A percentile compares a stretch with the other conserved stretches of the same genome.
These are phyloP conservation scores for Gnetum montanum DNA, from an alignment of 75 land plant species.

Conservation along the genomic window DNA sequence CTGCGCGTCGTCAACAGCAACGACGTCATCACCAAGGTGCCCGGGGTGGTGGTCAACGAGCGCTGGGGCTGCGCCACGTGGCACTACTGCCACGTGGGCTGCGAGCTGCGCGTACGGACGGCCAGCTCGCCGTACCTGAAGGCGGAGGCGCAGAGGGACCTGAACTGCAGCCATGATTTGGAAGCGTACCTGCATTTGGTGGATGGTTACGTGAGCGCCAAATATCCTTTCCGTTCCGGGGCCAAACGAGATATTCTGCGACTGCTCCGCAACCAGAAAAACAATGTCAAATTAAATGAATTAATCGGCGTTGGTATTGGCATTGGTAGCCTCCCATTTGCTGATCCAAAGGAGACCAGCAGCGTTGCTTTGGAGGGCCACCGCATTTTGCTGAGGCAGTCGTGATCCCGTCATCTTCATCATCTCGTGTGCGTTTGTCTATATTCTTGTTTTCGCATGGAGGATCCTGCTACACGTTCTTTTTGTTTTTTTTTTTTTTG, in stretches of 20 bases:
- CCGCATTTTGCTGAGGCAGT: too few relatives aligned
- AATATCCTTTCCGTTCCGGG: constrained; percentile 25
- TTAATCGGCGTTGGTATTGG: constrained; percentile 27
- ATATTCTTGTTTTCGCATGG: too few relatives aligned
- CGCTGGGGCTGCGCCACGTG: constrained; percentile 15
- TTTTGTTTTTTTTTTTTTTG: too few relatives aligned
- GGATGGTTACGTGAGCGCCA: constrained; percentile 50
- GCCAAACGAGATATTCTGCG: constrained; percentile 13
- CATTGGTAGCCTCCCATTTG: too few relatives aligned
- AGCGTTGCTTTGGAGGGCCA: too few relatives aligned
- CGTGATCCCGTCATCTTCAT: too few relatives aligned
- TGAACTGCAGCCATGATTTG: constrained; percentile 64
- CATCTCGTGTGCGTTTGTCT: too few relatives aligned
- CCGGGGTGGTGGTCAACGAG: constrained; percentile 46
- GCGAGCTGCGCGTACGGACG: constrained; percentile 48
- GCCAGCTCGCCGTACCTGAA: constrained; percentile 51
- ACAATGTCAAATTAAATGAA: neutral
- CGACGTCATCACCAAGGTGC: constrained; percentile 54
- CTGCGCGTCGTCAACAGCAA: constrained; percentile 55
- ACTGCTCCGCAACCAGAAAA: constrained; percentile 6
- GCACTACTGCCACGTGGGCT: constrained; percentile 63
- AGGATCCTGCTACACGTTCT: too few relatives aligned
- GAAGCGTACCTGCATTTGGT: constrained; percentile 69
- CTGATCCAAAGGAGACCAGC: too few relatives aligned
- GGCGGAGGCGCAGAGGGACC: constrained; percentile 41